Evolutionary conservation across 805 yeast genomes (phyloP).

Genomic region (Yarrowia yakushimensis): DNA sequence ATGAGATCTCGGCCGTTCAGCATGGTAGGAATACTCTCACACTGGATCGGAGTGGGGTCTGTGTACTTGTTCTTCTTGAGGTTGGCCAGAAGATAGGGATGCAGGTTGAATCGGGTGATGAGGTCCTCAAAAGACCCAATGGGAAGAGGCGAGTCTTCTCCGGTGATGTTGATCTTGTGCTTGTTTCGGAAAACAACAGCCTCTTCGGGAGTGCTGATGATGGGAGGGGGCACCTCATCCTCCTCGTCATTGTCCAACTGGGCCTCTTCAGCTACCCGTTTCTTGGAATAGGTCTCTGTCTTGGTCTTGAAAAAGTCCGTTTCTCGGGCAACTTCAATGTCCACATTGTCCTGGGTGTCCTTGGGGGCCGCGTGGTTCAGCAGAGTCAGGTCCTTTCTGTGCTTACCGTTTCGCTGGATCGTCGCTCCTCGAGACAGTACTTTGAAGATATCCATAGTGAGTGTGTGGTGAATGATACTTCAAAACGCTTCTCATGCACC

Average conservation of each 20-base stretch:
- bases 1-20: constrained; percentile 69
- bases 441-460: constrained; percentile 79
- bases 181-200: constrained; percentile 59
- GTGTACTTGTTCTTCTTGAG: constrained; percentile 66
- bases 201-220: constrained; percentile 52
- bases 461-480: not conserved
- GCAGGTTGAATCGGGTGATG: constrained; percentile 61
- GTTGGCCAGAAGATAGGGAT: constrained; percentile 56
- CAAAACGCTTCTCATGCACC: not conserved
- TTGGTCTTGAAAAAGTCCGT: constrained; percentile 77
- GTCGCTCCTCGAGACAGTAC: constrained; percentile 83
- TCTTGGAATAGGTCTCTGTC: constrained; percentile 38
- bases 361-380: constrained; percentile 32
- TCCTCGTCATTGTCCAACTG: constrained; percentile 24
- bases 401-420: constrained; percentile 54
- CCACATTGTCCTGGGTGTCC: constrained; percentile 43
- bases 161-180: constrained; percentile 67
- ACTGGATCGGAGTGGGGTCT: constrained; percentile 90
- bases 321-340: constrained; percentile 60
- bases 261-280: constrained; percentile 31
- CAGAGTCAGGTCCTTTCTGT: constrained; percentile 36
- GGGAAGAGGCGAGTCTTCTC: constrained; percentile 86
- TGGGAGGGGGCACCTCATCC: constrained; percentile 40
- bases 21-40: constrained; percentile 79
- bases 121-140: constrained; percentile 86